These are phyloP conservation scores for Pilatotrama ljubarskyi DNA, from an alignment of 768 basidiomycete genomes.

Conservation along the genomic window DNA sequence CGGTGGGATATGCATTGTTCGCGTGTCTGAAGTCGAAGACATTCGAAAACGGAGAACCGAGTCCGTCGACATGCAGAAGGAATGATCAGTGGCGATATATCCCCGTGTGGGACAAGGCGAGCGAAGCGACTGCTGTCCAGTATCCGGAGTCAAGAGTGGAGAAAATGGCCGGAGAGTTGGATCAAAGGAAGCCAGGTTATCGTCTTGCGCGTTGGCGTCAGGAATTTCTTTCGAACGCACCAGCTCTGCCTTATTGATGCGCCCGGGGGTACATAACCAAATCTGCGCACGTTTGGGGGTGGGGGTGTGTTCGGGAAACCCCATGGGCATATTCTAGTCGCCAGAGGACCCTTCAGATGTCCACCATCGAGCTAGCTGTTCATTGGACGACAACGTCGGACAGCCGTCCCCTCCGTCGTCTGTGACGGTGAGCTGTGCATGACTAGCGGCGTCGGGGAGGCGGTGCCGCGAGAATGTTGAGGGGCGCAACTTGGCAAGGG, in stretches of 20 bases:
- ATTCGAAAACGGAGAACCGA: neutral
- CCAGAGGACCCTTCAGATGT: neutral
- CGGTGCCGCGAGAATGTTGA: neutral
- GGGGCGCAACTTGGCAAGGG: neutral
- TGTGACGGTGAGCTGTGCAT: neutral
- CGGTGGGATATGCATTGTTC: neutral
- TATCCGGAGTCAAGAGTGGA: neutral
- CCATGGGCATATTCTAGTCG: neutral
- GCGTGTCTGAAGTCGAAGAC: neutral
- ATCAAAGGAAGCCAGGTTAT: neutral
- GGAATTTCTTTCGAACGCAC: slow-evolving; percentile 4
- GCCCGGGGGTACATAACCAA: neutral
- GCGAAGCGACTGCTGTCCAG: neutral
- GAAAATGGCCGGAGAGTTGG: slow-evolving; percentile 6
- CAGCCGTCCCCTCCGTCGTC: neutral
- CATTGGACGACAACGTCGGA: neutral
- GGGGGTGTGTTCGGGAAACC: neutral
- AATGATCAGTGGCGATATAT: slow-evolving; percentile 7
- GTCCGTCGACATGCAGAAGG: neutral
- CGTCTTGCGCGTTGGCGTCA: slow-evolving; percentile 1
- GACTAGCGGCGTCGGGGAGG: neutral
- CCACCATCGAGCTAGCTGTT: neutral
- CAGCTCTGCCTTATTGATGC: slow-evolving; percentile 8
- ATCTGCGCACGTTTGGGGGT: slow-evolving; percentile 9
- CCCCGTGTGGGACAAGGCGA: slow-evolving; percentile 1